These are phyloP conservation scores for Coemansia sp. DNA, from an alignment of 192 early-diverging fungal genomes.

Conservation along the genomic window DNA sequence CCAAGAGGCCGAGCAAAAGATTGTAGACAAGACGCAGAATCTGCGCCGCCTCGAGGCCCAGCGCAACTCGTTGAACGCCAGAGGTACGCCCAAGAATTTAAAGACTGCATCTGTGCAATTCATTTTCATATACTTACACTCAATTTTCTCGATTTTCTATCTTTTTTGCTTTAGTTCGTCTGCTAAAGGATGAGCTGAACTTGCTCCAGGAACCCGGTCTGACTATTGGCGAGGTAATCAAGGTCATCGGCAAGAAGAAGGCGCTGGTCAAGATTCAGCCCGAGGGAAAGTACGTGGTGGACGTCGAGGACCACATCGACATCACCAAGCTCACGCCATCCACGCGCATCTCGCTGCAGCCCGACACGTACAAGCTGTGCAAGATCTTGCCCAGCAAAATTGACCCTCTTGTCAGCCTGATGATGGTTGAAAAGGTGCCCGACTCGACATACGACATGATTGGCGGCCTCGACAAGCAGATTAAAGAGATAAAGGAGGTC, in stretches of 20 bases:
- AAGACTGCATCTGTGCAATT: not conserved
- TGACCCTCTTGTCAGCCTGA: conserved; percentile 98
- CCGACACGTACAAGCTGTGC: conserved; percentile 90
- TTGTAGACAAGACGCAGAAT: conserved; percentile 90
- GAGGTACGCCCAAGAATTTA: conserved; percentile 56
- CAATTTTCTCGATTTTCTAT: not conserved
- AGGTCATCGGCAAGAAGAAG: conserved; percentile 98
- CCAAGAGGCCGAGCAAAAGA: conserved; percentile 84
- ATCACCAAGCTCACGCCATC: conserved; percentile 87
- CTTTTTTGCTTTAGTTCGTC: conserved; percentile 63
- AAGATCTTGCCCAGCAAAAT: conserved; percentile 97
- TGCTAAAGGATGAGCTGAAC: conserved; percentile 93
- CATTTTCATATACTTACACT: too few species aligned
- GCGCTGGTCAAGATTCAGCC: conserved; percentile 88
- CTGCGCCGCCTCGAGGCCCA: conserved; percentile 97
- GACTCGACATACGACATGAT: conserved; percentile 99
- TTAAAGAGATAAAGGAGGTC: conserved; percentile 99
- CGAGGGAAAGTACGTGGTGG: conserved; percentile 98
- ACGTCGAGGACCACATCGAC: conserved; percentile 90
- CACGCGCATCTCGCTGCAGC: conserved; percentile 87
- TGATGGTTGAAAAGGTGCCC: conserved; percentile 99
- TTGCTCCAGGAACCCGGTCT: conserved; percentile 95
- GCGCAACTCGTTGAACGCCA: conserved; percentile 94
- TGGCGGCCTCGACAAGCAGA: conserved; percentile 98
- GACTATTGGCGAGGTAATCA: conserved; percentile 96